Evolutionary conservation across 768 basidiomycete species (phyloP), one percentile per base, ranked within the genome.

Genomic region (Tricholomella constricta): DNA sequence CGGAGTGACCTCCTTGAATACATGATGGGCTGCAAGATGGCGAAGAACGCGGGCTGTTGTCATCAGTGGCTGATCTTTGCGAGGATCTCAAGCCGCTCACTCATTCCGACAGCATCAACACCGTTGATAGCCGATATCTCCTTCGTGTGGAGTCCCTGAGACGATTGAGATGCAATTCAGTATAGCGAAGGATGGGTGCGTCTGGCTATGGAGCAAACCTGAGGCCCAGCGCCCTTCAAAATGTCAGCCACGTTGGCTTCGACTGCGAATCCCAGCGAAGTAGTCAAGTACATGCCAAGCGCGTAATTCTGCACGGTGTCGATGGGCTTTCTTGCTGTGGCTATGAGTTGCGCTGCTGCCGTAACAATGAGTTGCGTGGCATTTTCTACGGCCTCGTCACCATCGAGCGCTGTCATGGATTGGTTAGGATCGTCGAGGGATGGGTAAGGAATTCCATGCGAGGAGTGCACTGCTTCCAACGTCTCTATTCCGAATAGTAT

Each of bases 1-100:
- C 6, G 70, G 68, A 2, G 54, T 52, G 31, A 69, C 54, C 48
- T 76, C 75, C 23, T 25, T 32, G 62, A 75, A 75, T 53, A 75
- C 60, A 52, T 74, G 70, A 32, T 65, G 60, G 0, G 70, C 69
- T 9, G 72, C 66, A 19, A 75, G 68, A 29, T 65, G 56, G 8
- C 74, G 66, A 7, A 76, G 64, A 44, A 69, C 41, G 4, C 71
- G 72, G 9, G 62, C 71, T 75, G 34, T 45, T 5, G 11, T 17
- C 23, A 17, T 42, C 19, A 29, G 25, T 3, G 26, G 26, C 11
- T n/a, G 10, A 23, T 3, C 15, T 23, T 6, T 27, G 14, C 19
- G 26, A 26, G 23, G 44, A 31, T 25, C 7, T n/a, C 14, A 17
- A 23, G 6, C 5, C 6, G 22, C 46, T 48, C 19, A 48, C 46